A percentile compares a stretch with the other conserved stretches of the same genome.
Evolutionary conservation across 345 rosid species (phyloP).

Genomic region (Rhizophora apiculata): DNA sequence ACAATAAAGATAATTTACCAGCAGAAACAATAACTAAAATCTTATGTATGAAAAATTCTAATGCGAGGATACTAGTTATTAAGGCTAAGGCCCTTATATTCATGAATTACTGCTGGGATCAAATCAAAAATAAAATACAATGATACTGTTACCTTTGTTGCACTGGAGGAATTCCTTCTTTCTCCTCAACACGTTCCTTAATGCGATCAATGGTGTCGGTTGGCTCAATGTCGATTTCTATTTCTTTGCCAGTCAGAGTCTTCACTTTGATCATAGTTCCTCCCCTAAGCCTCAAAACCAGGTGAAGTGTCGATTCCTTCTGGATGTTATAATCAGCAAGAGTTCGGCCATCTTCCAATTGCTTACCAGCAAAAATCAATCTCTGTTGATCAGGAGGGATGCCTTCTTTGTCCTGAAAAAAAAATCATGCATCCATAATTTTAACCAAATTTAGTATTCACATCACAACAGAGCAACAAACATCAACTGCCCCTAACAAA

Average conservation of each 20-base stretch:
- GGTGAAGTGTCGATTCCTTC: slow-evolving; percentile 93
- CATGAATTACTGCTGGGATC: background rate
- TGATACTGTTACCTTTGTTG: slow-evolving; percentile 65
- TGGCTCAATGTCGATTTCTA: slow-evolving; percentile 96
- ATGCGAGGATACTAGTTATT: no score
- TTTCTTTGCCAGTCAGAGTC: slow-evolving; percentile 93
- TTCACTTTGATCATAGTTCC: slow-evolving; percentile 98
- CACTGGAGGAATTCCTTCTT: slow-evolving; percentile 97
- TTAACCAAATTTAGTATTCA: background rate
- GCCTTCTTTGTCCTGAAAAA: slow-evolving; percentile 83
- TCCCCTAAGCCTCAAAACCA: slow-evolving; percentile 91
- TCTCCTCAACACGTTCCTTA: slow-evolving; percentile 95
- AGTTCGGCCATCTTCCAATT: slow-evolving; percentile 92
- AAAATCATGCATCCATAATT: background rate
- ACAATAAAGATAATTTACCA: background rate
- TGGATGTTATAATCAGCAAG: slow-evolving; percentile 92
- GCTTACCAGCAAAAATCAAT: slow-evolving; percentile 92
- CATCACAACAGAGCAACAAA: background rate
- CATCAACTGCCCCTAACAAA: background rate
- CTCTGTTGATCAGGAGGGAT: slow-evolving; percentile 94
- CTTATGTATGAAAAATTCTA: no score
- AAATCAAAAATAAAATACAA: background rate
- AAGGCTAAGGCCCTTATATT: no score
- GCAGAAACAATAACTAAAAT: background rate
- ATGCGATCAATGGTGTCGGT: slow-evolving; percentile 92